phyloP scores from a whole-genome alignment of 345 rosid species.

The Gynandropsis gynandra region DNA sequence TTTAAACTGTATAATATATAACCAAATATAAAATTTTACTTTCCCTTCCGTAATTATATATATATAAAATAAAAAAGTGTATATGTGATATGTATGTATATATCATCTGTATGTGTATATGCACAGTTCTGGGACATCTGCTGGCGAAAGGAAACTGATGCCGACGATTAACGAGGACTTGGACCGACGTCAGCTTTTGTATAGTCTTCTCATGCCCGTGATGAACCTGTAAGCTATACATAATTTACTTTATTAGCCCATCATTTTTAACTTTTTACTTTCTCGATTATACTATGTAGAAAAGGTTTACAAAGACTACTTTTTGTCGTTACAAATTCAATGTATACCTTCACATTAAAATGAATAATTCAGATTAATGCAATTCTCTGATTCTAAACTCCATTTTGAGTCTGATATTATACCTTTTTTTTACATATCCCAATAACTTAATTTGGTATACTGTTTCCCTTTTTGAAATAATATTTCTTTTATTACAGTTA shows the following conservation, averaged over 20 bases:
- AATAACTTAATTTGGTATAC: no score
- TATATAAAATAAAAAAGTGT: no score
- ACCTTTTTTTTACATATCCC: no score
- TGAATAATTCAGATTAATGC: no score
- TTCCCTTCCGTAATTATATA: not conserved
- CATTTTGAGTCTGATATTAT: no score
- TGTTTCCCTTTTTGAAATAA: no score
- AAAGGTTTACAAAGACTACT: no score
- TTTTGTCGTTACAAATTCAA: no score
- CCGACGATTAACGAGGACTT: constrained; percentile 80
- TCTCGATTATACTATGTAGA: no score
- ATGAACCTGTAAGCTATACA: constrained; percentile 65
- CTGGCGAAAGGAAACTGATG: constrained; percentile 92
- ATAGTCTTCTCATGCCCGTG: constrained; percentile 87
- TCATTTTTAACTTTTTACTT: not conserved
- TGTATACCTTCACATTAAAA: no score
- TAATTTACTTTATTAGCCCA: not conserved
- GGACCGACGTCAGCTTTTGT: constrained; percentile 63
- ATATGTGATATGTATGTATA: not conserved
- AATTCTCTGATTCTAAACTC: no score
- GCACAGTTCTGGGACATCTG: constrained; percentile 92
- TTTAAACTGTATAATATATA: constrained; percentile 5
- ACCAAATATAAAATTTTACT: not conserved
- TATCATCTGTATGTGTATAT: constrained; percentile 2
- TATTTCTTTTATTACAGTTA: constrained; percentile 34